These are phyloP conservation scores for Clitoria ternatea DNA, from an alignment of 306 rosid species.

Conservation along the genomic window DNA sequence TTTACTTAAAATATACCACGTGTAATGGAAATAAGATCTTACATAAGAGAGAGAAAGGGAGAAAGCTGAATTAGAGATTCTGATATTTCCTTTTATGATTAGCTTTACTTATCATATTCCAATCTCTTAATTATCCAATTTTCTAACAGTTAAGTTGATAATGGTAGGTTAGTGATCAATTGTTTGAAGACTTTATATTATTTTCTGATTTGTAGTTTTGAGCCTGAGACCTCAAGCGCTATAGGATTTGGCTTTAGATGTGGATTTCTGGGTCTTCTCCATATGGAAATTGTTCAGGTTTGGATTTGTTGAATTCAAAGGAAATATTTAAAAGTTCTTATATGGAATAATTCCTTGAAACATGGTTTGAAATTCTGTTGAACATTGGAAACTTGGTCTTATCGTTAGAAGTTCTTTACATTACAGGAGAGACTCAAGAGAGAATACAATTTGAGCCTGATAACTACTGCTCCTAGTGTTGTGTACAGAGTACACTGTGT, in stretches of 20 bases:
- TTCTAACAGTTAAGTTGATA: not conserved
- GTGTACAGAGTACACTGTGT: conserved; percentile 68
- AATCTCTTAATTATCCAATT: not conserved
- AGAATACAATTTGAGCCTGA: conserved; percentile 77
- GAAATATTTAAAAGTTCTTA: conserved; percentile 19
- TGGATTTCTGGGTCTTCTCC: conserved; percentile 94
- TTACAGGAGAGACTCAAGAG: conserved; percentile 76
- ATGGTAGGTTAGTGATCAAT: conserved; percentile 19
- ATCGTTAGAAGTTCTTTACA: conserved; percentile 18
- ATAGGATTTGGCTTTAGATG: conserved; percentile 99
- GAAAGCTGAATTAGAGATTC: too few relatives aligned
- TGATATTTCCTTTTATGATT: too few relatives aligned
- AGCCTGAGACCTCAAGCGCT: conserved; percentile 93
- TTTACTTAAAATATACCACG: conserved; percentile 5
- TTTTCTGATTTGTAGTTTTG: conserved; percentile 58
- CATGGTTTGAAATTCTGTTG: conserved; percentile 11
- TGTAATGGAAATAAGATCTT: too few relatives aligned
- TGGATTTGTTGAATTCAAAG: conserved; percentile 11
- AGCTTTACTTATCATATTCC: too few relatives aligned
- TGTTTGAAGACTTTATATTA: conserved; percentile 8
- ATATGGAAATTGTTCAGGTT: conserved; percentile 98
- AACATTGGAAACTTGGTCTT: conserved; percentile 20
- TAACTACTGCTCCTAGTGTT: conserved; percentile 84
- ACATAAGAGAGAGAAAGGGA: too few relatives aligned
- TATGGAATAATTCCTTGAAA: not conserved